A percentile compares a stretch with the other conserved stretches of the same genome.
These are phyloP conservation scores for Isoetes engelmannii DNA, from an alignment of 83 land plant genomes.

Conservation along the genomic window DNA sequence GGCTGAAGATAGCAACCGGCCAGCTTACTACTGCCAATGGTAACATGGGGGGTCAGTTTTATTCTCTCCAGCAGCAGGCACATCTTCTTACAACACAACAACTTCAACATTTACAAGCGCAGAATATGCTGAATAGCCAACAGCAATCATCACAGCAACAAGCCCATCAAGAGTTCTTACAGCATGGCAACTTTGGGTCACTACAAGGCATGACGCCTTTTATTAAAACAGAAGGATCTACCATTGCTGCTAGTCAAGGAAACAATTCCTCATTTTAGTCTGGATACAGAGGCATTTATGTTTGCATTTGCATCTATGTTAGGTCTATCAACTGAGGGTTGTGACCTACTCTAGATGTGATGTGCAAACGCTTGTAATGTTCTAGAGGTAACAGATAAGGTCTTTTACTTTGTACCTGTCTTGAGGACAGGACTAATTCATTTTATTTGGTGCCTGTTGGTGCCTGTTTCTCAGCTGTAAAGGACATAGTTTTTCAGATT, in stretches of 20 bases:
- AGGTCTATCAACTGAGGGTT: no score
- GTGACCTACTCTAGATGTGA: no score
- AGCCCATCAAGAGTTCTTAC: background rate
- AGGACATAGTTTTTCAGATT: no score
- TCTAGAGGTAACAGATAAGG: no score
- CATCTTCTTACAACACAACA: constrained; percentile 4
- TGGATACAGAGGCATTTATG: no score
- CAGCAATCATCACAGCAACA: background rate
- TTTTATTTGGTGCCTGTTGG: no score
- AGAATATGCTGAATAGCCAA: constrained; percentile 4
- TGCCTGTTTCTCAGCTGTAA: no score
- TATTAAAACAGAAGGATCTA: constrained; percentile 7
- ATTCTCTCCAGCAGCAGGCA: constrained; percentile 3
- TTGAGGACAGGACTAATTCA: no score
- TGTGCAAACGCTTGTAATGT: no score
- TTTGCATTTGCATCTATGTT: no score
- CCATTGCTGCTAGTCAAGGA: constrained; percentile 3
- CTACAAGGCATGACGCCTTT: constrained; percentile 7
- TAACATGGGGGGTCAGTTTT: background rate
- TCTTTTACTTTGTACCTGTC: no score
- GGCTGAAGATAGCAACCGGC: constrained; percentile 22
- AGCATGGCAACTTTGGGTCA: background rate
- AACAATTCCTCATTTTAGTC: background rate
- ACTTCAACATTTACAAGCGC: constrained; percentile 7
- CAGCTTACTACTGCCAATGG: background rate